Base-by-base conservation (phyloP, 805 yeast species). In the Huiozyma sinensis region DNA sequence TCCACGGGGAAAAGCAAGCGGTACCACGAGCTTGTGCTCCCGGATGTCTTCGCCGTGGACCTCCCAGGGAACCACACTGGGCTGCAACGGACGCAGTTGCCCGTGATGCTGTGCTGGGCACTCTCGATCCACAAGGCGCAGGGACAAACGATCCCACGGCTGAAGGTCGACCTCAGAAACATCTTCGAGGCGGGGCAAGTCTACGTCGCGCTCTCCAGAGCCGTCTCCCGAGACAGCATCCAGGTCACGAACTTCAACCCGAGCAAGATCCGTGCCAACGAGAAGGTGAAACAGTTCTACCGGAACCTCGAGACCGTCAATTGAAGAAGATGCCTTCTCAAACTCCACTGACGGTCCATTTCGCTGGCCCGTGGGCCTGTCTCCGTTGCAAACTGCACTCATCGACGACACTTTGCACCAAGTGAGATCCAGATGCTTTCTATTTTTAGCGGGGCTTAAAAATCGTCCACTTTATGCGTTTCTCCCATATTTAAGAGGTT, bases 71-170 rank as follows among this genome's bases (percentile, higher is more conserved):
- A 56, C 8, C 52, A 54, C 37, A 50, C 57, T 2, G 60, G 60
- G 6, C 43, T 71, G 7, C 59, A 59, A 6, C 68, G 89, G 55
- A 57, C 50, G 0, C 98, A 92, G 57, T 52, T 92, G 2, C 98
- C 98, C 0, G 65, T 92, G 43, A 79, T 90, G 53, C 67, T 89
- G n/a, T 95, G 98, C 0, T 92, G 97, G 97, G 88, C 98, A 0
- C 64, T 92, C 38, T 88, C 97, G 0, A 89, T 92, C 38, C 98
- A 92, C 60, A 90, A 92, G 65, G 80, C 97, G 0, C 98, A 90
- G 61, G 98, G 98, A 1, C 89, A 90, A 63, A 84, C 97, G 0
- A 63, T 88, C 38, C 79, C 81, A 5, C 71, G 75, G 44, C 88
- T 85, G 4, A 73, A 73, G 49, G 95, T 90, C 6, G 95, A 92